phyloP scores from a whole-genome alignment of 1,284 basidiomycete species.

The Peniophora sp. region DNA sequence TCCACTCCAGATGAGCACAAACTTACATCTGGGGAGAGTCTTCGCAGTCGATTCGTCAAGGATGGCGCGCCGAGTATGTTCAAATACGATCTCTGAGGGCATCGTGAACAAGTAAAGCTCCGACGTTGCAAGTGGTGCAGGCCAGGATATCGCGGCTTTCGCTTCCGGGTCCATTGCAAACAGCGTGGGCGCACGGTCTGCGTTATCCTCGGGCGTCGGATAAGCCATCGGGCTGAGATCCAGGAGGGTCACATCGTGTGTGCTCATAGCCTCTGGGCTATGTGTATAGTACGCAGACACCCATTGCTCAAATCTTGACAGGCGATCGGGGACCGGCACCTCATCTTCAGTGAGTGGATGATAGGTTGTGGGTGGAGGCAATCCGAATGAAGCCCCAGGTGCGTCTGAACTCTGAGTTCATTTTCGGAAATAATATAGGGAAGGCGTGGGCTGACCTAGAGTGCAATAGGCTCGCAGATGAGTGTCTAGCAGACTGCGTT shows the following conservation, averaged over 20 bases:
- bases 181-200: constrained; percentile 6
- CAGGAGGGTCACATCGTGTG: constrained; percentile 6
- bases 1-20: constrained; percentile 13
- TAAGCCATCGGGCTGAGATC: constrained; percentile 4
- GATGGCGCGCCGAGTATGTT: constrained; percentile 8
- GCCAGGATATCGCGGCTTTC: constrained; percentile 8
- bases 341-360: constrained; percentile 13
- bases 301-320: constrained; percentile 13
- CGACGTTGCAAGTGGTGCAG: constrained; percentile 7
- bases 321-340: constrained; percentile 10
- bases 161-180: constrained; percentile 5
- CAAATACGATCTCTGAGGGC: constrained; percentile 6
- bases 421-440: background rate
- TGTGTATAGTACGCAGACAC: constrained; percentile 15
- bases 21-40: constrained; percentile 9
- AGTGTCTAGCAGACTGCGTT: constrained; percentile 7
- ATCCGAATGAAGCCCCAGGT: constrained; percentile 8
- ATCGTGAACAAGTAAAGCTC: constrained; percentile 9
- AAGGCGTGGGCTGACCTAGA: constrained; percentile 14
- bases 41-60: constrained; percentile 5
- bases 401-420: constrained; percentile 8
- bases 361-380: constrained; percentile 9
- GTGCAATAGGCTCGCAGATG: constrained; percentile 17
- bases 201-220: constrained; percentile 3
- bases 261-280: constrained; percentile 2